Percentiles rank a stretch among this genome's conserved stretches.
phyloP scores from a whole-genome alignment of 2,329 filamentous ascomycete genomes.

The Dichotomopilus funicola region DNA sequence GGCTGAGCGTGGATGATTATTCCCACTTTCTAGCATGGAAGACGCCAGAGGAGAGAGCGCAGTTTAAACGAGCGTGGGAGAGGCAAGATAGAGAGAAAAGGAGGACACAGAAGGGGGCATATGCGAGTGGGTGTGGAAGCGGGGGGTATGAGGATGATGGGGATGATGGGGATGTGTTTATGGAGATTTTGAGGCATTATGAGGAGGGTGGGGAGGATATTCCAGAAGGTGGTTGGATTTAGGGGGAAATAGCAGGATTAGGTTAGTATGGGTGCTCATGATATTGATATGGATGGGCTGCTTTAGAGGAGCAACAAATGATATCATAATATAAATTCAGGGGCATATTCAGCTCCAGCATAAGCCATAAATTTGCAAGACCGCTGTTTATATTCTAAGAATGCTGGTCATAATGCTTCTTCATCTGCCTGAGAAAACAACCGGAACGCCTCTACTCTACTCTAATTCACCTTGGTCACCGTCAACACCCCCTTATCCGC shows the following conservation, averaged over 20 bases:
- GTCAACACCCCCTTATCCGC: conserved; percentile 41
- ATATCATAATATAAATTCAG: too few species aligned
- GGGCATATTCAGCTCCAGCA: too few species aligned
- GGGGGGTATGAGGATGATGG: conserved; percentile 1
- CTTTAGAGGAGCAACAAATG: too few species aligned
- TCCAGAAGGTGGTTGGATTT: neutral
- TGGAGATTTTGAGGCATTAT: conserved; percentile 18
- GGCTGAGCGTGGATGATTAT: neutral
- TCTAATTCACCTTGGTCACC: conserved; percentile 45
- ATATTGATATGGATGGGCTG: neutral
- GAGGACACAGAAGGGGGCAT: too few species aligned
- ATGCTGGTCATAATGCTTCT: neutral
- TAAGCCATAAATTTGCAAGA: neutral
- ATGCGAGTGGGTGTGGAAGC: neutral
- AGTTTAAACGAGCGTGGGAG: neutral
- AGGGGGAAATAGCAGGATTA: neutral
- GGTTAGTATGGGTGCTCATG: neutral
- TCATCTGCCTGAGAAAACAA: neutral
- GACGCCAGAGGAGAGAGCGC: conserved; percentile 4
- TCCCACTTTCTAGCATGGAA: conserved; percentile 9
- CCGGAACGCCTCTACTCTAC: neutral
- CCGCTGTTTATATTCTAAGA: neutral
- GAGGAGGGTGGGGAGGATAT: neutral
- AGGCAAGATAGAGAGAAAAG: too few species aligned
- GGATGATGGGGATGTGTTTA: conserved; percentile 14